phyloP scores from a whole-genome alignment of 2,329 filamentous ascomycete species.

The Bipolaris bicolor region DNA sequence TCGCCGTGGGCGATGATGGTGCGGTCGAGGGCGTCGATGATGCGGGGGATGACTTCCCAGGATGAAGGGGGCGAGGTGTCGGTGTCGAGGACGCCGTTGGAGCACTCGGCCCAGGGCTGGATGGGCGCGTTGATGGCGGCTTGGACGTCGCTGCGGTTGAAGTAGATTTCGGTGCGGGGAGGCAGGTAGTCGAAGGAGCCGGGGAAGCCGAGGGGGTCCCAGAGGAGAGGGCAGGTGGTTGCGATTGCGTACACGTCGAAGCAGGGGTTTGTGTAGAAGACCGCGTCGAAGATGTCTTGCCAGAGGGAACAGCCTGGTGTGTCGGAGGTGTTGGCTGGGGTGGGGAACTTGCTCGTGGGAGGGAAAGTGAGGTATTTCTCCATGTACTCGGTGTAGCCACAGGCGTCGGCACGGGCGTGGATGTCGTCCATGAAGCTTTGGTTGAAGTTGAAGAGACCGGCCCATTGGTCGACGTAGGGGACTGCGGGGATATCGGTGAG shows the following conservation, averaged over 20 bases:
- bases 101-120: conserved; percentile 64
- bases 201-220: conserved; percentile 73
- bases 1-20: conserved; percentile 76
- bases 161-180: conserved; percentile 67
- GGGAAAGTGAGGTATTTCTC: conserved; percentile 71
- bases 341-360: conserved; percentile 65
- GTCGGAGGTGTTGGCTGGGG: conserved; percentile 53
- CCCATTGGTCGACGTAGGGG: conserved; percentile 67
- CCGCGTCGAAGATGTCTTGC: conserved; percentile 61
- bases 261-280: conserved; percentile 71
- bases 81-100: conserved; percentile 53
- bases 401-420: conserved; percentile 59
- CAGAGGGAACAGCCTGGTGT: conserved; percentile 65
- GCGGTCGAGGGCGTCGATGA: conserved; percentile 73
- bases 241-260: conserved; percentile 78
- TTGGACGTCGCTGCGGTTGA: conserved; percentile 74
- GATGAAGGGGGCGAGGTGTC: conserved; percentile 63
- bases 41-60: conserved; percentile 66
- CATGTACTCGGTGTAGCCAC: conserved; percentile 68
- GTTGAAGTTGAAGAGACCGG: conserved; percentile 68
- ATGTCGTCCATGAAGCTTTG: conserved; percentile 62
- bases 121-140: conserved; percentile 69
- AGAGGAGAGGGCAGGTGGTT: conserved; percentile 72
- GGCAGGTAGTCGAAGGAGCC: conserved; percentile 70
- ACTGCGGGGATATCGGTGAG: conserved; percentile 61